phyloP scores from a whole-genome alignment of 1,284 basidiomycete species.

The Somion occarium region DNA sequence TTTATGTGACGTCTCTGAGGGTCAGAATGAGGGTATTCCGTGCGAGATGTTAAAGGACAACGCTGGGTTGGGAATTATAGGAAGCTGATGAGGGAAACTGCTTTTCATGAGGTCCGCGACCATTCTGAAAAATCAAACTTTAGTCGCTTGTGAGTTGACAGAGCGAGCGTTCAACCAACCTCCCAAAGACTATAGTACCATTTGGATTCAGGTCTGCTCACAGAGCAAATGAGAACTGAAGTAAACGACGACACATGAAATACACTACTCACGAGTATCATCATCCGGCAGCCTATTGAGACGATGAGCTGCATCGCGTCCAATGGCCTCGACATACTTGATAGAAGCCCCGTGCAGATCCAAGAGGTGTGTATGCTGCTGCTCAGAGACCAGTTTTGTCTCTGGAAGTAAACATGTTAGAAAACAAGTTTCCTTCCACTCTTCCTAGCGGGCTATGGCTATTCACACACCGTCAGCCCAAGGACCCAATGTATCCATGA shows the following conservation, averaged over 20 bases:
- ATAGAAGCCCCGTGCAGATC: constrained; percentile 39
- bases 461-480: constrained; percentile 34
- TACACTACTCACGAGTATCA: constrained; percentile 30
- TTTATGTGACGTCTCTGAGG: neutral
- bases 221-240: neutral
- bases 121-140: neutral
- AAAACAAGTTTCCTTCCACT: neutral
- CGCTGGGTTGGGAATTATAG: neutral
- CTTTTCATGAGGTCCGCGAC: neutral
- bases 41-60: neutral
- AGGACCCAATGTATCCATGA: constrained; percentile 35
- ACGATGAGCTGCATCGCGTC: constrained; percentile 35
- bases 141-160: neutral
- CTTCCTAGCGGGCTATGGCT: constrained; percentile 1
- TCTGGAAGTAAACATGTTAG: constrained; percentile 15
- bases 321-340: constrained; percentile 37
- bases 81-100: neutral
- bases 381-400: constrained; percentile 34
- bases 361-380: constrained; percentile 34
- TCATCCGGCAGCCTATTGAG: constrained; percentile 37
- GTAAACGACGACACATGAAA: neutral
- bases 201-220: neutral
- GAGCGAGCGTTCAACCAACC: neutral
- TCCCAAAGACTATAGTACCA: constrained; percentile 1
- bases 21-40: neutral